Base-by-base conservation (phyloP, 2,329 filamentous ascomycete species). In the Monilinia fructigena region DNA sequence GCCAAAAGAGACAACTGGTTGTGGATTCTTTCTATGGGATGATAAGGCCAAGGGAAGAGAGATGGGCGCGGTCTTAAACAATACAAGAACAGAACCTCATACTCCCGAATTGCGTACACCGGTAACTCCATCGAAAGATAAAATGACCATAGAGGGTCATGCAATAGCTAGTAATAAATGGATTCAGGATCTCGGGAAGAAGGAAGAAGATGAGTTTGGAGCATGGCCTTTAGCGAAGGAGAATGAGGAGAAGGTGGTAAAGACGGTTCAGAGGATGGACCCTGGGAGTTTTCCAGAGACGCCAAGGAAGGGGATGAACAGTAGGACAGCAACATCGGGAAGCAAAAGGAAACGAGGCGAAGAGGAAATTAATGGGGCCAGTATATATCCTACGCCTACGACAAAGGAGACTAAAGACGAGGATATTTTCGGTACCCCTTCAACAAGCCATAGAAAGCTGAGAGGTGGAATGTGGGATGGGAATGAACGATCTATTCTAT, bases 21-120 rank as follows among this genome's bases (percentile, higher is more conserved):
- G 86, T 71, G 78, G 77, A 0, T 85, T 88, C 75, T 88, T 86
- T 69, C 74, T 88, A 0, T 87, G 84, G 83, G 78, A 82, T 10
- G 80, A 84, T 18, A 81, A 85, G 54, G 85, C 85, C 0, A 75
- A 77, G 53, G 67, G 71, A 23, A 77, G 84, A 63, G 82, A 85
- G 73, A 71, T 66, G 60, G 74, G 74, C 16, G 79, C 80, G 12
- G 75, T 84, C 26, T 66, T 82, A 63, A 78, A 74, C 66, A 83
- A 82, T 70, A 78, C 79, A 47, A 76, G 79, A 66, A 81, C 76
- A n/a, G 82, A 84, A 58, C 59, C 53, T 35, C 67, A 72, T n/a
- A 58, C 38, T 12, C 65, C 58, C 16, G 18, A n/a, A 55, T 28
- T 61, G 12, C 60, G 60, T 42, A 69, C 23, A 45, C 64, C 67